These are phyloP conservation scores for Halenospora varia DNA, from an alignment of 495 filamentous ascomycete species.

Conservation along the genomic window DNA sequence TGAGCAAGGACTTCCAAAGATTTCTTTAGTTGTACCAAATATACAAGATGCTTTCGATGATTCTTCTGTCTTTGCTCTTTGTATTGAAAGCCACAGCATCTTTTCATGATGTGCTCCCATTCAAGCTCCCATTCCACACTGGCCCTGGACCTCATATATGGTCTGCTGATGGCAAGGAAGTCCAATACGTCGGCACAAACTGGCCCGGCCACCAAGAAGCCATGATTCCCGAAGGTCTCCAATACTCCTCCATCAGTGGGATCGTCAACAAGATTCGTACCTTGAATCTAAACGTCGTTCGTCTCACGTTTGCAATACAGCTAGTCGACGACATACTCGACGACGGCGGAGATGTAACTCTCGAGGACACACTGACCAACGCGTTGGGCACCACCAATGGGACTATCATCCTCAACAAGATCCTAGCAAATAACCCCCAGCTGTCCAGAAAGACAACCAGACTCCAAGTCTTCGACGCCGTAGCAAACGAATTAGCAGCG, in stretches of 20 bases:
- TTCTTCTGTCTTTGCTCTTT: no score
- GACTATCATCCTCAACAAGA: constrained; percentile 25
- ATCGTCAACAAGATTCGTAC: constrained; percentile 35
- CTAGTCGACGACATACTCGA: constrained; percentile 57
- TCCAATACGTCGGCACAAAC: constrained; percentile 40
- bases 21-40: no score
- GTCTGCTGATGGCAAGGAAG: constrained; percentile 28
- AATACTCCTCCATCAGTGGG: constrained; percentile 34
- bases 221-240: constrained; percentile 43
- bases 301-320: constrained; percentile 43
- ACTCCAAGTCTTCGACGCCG: constrained; percentile 38
- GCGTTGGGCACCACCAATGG: constrained; percentile 37
- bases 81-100: no score
- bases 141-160: constrained; percentile 33
- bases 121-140: constrained; percentile 8
- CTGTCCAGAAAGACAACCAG: constrained; percentile 32
- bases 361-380: constrained; percentile 36
- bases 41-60: no score
- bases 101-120: no score
- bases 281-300: constrained; percentile 38
- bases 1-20: no score
- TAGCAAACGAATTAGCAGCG: constrained; percentile 31
- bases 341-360: constrained; percentile 45
- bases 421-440: constrained; percentile 31
- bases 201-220: constrained; percentile 41